Base-by-base conservation (phyloP, 345 rosid genomes). In the Toxicodendron radicans region DNA sequence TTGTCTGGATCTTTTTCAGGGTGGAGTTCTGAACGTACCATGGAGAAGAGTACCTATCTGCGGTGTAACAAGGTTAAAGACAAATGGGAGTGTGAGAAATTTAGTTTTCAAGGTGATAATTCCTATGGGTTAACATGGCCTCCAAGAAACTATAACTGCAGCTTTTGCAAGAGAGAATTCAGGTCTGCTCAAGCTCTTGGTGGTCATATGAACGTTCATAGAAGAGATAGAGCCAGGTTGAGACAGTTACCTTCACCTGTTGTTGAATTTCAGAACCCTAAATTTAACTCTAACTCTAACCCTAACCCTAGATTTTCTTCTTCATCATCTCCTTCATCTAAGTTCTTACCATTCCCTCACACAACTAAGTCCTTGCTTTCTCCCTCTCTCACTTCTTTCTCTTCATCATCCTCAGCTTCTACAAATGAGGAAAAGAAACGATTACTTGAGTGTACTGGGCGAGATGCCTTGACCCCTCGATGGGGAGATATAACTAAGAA, bases 121-220 rank as follows among this genome's bases (percentile, higher is more conserved):
- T 78, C 84, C 57, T 60, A 51, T 61, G 74, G 49, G 41, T 76
- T 70, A 41, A 68, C 83, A 72, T 84, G 85, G 89, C 85, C 89
- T 68, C 84, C 87, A 52, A 84, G 84, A 58, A 86, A 86, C 78
- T 88, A 86, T 76, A 65, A 77, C 56, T 88, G 92, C 71, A 86
- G 75, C 80, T 88, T 86, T 73, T 88, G 92, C 70, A 80, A 79
- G 73, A 77, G 90, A 76, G 85, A 82, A 30, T 88, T 88, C 73
- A 85, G 69, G 77, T 84, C 92, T 33, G 92, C 92, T 78, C 92
- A 88, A 83, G 92, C 92, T 54, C 88, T 89, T 63, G 93, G 93
- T 21, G 93, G 93, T 21, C 93, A 89, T 69, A 89, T 87, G 93
- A 89, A 88, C 68, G 89, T 88, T n/a, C 92, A 89, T 66, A 85